Evolutionary conservation across 345 rosid species (phyloP).

Genomic region (Citropsis articulata): DNA sequence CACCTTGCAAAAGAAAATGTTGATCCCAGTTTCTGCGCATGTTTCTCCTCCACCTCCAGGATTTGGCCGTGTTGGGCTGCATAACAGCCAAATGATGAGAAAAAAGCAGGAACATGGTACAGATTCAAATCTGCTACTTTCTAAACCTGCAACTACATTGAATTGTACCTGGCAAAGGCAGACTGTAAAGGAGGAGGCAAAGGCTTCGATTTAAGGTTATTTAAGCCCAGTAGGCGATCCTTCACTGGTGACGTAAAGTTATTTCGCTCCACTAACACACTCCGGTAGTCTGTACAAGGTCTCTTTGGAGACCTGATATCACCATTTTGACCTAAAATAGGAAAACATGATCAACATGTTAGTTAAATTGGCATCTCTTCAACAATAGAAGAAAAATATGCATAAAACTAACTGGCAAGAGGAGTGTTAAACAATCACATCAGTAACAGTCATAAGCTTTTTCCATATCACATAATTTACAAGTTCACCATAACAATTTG

Average conservation of each 20-base stretch:
- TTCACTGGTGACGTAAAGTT: slow-evolving; percentile 75
- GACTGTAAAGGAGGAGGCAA: slow-evolving; percentile 73
- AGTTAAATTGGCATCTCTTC: background rate
- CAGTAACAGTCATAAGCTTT: background rate
- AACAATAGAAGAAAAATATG: background rate
- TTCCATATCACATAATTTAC: background rate
- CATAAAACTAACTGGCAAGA: background rate
- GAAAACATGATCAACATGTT: background rate
- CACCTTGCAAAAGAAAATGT: slow-evolving; percentile 86
- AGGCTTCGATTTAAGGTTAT: slow-evolving; percentile 58
- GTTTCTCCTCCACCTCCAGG: slow-evolving; percentile 99
- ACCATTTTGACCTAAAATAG: slow-evolving; percentile 75
- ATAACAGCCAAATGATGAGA: slow-evolving; percentile 12
- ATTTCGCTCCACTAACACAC: slow-evolving; percentile 85
- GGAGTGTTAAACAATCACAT: background rate
- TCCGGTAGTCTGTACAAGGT: slow-evolving; percentile 60
- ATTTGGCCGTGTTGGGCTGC: slow-evolving; percentile 89
- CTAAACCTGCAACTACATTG: background rate
- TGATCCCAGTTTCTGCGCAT: slow-evolving; percentile 93
- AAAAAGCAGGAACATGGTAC: slow-evolving; percentile 8
- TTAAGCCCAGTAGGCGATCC: slow-evolving; percentile 63
- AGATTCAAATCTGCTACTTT: slow-evolving; percentile 11
- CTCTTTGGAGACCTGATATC: slow-evolving; percentile 80
- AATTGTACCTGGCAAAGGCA: slow-evolving; percentile 73
- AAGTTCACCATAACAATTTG: slow-evolving; percentile 1